Evolutionary conservation across 495 filamentous ascomycete genomes (phyloP), one percentile per base, ranked within the genome.

Genomic region (Tuber microsphaerosporum): DNA sequence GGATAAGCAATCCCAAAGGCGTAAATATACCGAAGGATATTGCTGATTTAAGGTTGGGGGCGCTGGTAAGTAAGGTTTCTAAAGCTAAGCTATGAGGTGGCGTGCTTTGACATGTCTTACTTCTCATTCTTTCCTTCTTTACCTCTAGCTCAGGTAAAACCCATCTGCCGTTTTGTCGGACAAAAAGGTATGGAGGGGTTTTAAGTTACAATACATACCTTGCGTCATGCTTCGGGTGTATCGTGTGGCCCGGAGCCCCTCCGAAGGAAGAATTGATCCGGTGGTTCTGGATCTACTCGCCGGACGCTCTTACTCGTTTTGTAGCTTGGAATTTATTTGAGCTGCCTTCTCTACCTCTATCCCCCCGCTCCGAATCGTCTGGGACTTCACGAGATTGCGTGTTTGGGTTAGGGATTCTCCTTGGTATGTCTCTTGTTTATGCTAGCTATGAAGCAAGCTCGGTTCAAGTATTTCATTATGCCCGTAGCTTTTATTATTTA

Each of bases 41-140:
- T 26, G n/a, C 10, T 2, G 51, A 61, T 61, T 31, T 61, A 26
- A 26, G n/a, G 51, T 51, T 51, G n/a, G 51, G n/a, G 51, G 26
- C 34, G 4, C 56, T 16, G 19, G 4, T 5, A 20, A 48, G 46
- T 22, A 48, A 48, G 20, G 46, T 48, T 22, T 22, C 44, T 17
- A 45, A n/a, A 56, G 26, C 56, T 8, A 26, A 61, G 26, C 12
- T 4, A 4, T 26, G 56, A 65, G 56, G 56, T 65, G 26, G 56
- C 26, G 56, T 65, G 56, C 56, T 65, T 65, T 65, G 56, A 65
- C 56, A 65, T 65, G 56, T 65, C 56, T 65, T 14, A 65, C 26
- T n/a, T 31, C 9, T 9, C 51, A 0, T 16, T n/a, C 51, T 26
- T 14, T 26, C 51, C 2, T n/a, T 31, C 56, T 3, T 34, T 34